Base-by-base conservation (phyloP, 768 basidiomycete genomes). In the Mycena polygramma region DNA sequence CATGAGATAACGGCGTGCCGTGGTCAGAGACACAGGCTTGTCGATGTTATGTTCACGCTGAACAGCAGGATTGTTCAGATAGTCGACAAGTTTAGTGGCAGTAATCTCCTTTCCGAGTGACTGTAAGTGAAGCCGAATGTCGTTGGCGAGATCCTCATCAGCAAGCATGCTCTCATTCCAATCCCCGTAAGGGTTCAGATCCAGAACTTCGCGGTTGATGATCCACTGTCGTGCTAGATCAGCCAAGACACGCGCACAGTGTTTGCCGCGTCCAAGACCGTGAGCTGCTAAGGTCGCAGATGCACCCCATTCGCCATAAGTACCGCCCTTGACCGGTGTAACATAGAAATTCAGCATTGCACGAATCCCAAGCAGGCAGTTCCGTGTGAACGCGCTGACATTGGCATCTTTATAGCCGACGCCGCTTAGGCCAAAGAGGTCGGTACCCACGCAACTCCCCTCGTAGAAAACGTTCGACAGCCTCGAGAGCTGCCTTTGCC, bases 1-100 rank as follows among this genome's bases (percentile, higher is more conserved):
- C 22, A 70, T 35, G 75, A 81, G 68, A 75, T 76, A 81, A 2
- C 65, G n/a, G 22, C 67, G 64, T 20, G 78, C 80, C 15, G 77
- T 80, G 30, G 53, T 24, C 5, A 74, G 43, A 20, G 64, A 66
- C 24, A 79, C 76, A 2, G 51, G 64, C 66, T 73, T 73, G 49
- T 71, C 68, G 7, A 77, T 57, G 22, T 54, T 57, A 46, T 70
- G 43, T 17, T 45, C 17, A 4, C 17, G 11, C 43, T 13, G 10
- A 17, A 45, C 43, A 45, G n/a, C n/a, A n/a, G n/a, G n/a, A n/a
- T n/a, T 45, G 11, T 0, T 59, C 68, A 72, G 46, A 36, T 66
- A 80, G 0, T 75, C 14, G 2, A 77, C 69, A 54, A 81, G 66
- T 19, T 79, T 65, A 11, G 73, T 30, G 11, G 76, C 76, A 15